phyloP scores from a whole-genome alignment of 108 stramenopile species.

The Bacterosira constricta region DNA sequence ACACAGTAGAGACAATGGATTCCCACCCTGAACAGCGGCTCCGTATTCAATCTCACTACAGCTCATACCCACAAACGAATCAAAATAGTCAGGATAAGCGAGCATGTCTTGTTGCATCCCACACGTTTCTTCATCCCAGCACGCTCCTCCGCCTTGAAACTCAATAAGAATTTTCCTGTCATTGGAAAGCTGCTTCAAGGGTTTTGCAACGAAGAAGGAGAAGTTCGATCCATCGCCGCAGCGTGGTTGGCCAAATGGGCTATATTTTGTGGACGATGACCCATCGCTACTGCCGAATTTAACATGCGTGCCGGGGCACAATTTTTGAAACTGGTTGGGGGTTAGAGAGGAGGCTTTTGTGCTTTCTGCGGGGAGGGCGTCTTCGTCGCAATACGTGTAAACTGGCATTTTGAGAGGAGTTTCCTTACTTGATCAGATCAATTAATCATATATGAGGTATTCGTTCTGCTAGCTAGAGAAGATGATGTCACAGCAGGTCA shows the following conservation, averaged over 20 bases:
- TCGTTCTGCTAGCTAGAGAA: too few relatives aligned
- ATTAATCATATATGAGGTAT: too few relatives aligned
- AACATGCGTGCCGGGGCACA: slow-evolving; percentile 36
- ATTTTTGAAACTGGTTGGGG: slow-evolving; percentile 42
- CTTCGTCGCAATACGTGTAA: slow-evolving; percentile 22
- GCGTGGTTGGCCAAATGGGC: slow-evolving; percentile 40
- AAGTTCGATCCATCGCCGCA: slow-evolving; percentile 65
- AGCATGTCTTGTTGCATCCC: slow-evolving; percentile 26
- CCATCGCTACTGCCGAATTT: not conserved
- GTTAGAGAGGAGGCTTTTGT: slow-evolving; percentile 36
- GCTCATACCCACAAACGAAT: slow-evolving; percentile 38
- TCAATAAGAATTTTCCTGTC: slow-evolving; percentile 54
- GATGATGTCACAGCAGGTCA: too few relatives aligned
- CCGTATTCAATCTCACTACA: slow-evolving; percentile 49
- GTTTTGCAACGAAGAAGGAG: slow-evolving; percentile 51
- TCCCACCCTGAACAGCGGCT: not conserved
- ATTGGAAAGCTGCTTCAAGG: slow-evolving; percentile 32
- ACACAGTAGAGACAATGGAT: slow-evolving; percentile 47
- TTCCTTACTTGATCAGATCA: too few relatives aligned
- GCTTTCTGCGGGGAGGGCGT: slow-evolving; percentile 8
- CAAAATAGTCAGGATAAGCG: slow-evolving; percentile 35
- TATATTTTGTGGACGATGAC: slow-evolving; percentile 3
- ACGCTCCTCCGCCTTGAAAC: slow-evolving; percentile 62
- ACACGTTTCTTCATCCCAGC: slow-evolving; percentile 60
- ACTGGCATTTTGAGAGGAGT: slow-evolving; percentile 5